Evolutionary conservation across 2,329 filamentous ascomycete species (phyloP), one percentile per base, ranked within the genome.

Genomic region (Keithomyces neogunnii): DNA sequence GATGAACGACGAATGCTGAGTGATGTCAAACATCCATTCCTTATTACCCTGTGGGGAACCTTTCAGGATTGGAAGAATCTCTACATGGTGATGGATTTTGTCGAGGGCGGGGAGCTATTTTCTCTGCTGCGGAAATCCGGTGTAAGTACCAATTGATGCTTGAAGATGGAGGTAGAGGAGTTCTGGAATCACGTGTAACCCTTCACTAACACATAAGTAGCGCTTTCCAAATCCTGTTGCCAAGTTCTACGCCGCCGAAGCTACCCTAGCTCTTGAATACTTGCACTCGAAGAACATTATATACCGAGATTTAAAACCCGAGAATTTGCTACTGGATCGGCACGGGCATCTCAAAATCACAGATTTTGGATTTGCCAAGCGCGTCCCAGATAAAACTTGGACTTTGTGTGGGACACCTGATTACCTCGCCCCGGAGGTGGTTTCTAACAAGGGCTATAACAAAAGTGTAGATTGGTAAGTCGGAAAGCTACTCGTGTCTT

Each of bases 81-180:
- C 36, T 99, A 99, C 80, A 99, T 99, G 93, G 93, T 99, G 63
- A 99, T 99, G 93, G 93, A 99, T 70, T 99, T 99, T 74, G 92
- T 99, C 50, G 93, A 99, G 71, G 93, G 93, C 60, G 93, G 93
- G 63, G 93, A 99, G 76, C 77, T 99, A 50, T 99, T 99, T 69
- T 97, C 92, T 59, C 72, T 99, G 62, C 75, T 99, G 62, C 81
- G 93, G 62, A 97, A 99, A 71, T 97, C 92, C 77, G 85, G 92
- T 80, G 81, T 81, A 78, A 71, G 77, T 72, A 5, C 32, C 26
- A 30, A 44, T 26, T 26, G 38, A 40, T 3, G 5, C n/a, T 28
- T 29, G 36, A 28, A 8, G 11, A 31, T 5, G 8, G 11, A 30
- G 3, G 5, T 9, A 9, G 11, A 30, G 35, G 45, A 26, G 6